These are phyloP conservation scores for Camelina laxa DNA, from an alignment of 345 rosid species.

Conservation along the genomic window DNA sequence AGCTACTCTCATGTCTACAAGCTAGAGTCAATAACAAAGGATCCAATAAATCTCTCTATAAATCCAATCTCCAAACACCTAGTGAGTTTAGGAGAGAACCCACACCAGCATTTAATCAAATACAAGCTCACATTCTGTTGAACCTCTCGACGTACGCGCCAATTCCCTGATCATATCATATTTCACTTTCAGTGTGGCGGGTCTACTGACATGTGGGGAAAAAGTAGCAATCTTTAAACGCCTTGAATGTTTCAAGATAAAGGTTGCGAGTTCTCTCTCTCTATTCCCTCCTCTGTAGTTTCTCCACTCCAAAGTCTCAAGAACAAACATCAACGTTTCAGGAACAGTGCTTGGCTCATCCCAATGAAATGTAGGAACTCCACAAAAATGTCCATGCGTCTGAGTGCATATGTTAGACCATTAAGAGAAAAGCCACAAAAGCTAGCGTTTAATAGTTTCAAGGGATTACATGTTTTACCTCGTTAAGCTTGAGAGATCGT, in stretches of 20 bases:
- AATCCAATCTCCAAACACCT: background rate
- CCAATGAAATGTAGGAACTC: background rate
- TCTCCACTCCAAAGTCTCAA: slow-evolving; percentile 31
- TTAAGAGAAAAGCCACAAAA: background rate
- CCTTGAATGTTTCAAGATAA: slow-evolving; percentile 5
- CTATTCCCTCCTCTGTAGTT: slow-evolving; percentile 17
- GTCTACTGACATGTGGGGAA: background rate
- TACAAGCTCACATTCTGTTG: slow-evolving; percentile 20
- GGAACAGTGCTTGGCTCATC: slow-evolving; percentile 23
- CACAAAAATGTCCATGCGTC: background rate
- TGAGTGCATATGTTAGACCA: background rate
- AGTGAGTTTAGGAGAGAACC: background rate
- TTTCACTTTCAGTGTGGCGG: background rate
- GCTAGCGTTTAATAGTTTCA: background rate
- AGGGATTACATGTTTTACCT: background rate
- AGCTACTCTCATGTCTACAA: background rate
- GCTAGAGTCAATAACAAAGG: background rate
- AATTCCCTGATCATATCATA: slow-evolving; percentile 5
- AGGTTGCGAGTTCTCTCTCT: slow-evolving; percentile 16
- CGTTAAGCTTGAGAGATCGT: slow-evolving; percentile 23
- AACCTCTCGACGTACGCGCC: slow-evolving; percentile 7
- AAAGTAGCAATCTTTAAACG: background rate
- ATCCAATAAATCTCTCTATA: background rate
- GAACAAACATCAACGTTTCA: slow-evolving; percentile 23
- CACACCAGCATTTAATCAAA: slow-evolving; percentile 6